Evolutionary conservation across 2,329 filamentous ascomycete genomes (phyloP).

Genomic region (Colletotrichum coccodes): DNA sequence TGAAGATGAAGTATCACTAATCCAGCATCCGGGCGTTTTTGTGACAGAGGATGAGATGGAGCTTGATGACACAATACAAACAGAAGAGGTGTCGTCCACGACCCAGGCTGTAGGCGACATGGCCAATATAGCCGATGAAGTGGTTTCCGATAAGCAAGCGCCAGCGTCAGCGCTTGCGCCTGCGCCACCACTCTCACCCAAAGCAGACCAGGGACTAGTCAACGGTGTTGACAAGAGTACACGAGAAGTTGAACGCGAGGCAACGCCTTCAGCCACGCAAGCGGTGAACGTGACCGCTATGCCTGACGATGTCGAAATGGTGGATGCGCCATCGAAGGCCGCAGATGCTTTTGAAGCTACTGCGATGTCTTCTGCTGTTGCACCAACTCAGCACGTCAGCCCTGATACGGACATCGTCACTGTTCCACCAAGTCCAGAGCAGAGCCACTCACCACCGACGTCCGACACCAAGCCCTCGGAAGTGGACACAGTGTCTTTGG

Average conservation of each 20-base stretch:
- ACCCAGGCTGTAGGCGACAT: background rate
- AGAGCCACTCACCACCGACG: conserved; percentile 58
- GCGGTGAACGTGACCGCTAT: conserved; percentile 28
- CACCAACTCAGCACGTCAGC: conserved; percentile 44
- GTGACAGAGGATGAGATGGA: conserved; percentile 12
- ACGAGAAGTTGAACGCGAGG: background rate
- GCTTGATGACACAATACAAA: background rate
- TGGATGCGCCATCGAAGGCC: conserved; percentile 35
- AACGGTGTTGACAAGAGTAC: background rate
- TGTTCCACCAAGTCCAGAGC: conserved; percentile 53
- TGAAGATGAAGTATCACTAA: conserved; percentile 44
- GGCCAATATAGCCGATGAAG: background rate
- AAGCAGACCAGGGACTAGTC: background rate
- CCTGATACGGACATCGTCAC: conserved; percentile 56
- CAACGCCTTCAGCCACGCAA: background rate
- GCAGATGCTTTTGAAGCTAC: conserved; percentile 37
- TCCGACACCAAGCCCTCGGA: conserved; percentile 64
- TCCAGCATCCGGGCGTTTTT: conserved; percentile 42
- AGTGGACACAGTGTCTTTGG: conserved; percentile 48
- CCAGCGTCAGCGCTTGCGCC: too few species aligned
- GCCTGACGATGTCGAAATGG: conserved; percentile 46
- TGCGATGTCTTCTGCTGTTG: conserved; percentile 35
- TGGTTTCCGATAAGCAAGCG: background rate
- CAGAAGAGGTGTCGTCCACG: background rate
- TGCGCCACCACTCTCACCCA: background rate